These are phyloP conservation scores for Arabis hirsuta DNA, from an alignment of 345 rosid species.

Conservation along the genomic window DNA sequence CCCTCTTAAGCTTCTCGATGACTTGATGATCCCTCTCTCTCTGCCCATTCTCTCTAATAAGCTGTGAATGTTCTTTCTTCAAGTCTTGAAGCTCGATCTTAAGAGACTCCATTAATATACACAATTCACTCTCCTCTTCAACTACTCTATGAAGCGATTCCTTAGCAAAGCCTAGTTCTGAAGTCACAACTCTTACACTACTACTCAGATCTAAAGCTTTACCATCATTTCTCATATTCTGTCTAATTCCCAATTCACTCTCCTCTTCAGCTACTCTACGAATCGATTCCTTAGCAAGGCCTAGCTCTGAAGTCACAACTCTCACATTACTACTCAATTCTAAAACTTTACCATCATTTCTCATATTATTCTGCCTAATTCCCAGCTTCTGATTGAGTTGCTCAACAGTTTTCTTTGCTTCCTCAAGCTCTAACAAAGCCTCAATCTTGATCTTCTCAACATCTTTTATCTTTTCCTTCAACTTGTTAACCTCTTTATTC, in stretches of 20 bases:
- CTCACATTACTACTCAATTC: slow-evolving; percentile 55
- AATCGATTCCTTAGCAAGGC: slow-evolving; percentile 75
- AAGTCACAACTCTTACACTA: slow-evolving; percentile 71
- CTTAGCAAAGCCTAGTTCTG: slow-evolving; percentile 81
- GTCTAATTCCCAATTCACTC: slow-evolving; percentile 46
- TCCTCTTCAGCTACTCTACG: slow-evolving; percentile 80
- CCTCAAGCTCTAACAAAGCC: slow-evolving; percentile 77
- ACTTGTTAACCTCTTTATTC: slow-evolving; percentile 67
- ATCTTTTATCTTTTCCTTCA: slow-evolving; percentile 65
- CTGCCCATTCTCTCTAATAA: slow-evolving; percentile 68
- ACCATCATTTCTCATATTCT: slow-evolving; percentile 63
- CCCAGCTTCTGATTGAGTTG: slow-evolving; percentile 59
- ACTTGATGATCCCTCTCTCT: slow-evolving; percentile 64
- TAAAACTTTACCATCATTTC: slow-evolving; percentile 60
- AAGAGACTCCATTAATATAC: slow-evolving; percentile 66
- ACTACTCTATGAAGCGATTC: slow-evolving; percentile 82
- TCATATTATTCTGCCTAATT: slow-evolving; percentile 55
- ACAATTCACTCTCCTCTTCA: slow-evolving; percentile 74
- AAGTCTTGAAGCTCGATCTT: slow-evolving; percentile 72
- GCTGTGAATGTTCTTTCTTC: slow-evolving; percentile 73
- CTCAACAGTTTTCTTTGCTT: slow-evolving; percentile 63
- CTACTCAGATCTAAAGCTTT: slow-evolving; percentile 52
- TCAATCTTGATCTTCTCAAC: slow-evolving; percentile 72
- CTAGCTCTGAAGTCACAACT: slow-evolving; percentile 75
- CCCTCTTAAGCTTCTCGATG: slow-evolving; percentile 63